Evolutionary conservation across 164 flowering plant genomes (phyloP), one percentile per base, ranked within the genome.

Genomic region (Chloranthus sessilifolius): DNA sequence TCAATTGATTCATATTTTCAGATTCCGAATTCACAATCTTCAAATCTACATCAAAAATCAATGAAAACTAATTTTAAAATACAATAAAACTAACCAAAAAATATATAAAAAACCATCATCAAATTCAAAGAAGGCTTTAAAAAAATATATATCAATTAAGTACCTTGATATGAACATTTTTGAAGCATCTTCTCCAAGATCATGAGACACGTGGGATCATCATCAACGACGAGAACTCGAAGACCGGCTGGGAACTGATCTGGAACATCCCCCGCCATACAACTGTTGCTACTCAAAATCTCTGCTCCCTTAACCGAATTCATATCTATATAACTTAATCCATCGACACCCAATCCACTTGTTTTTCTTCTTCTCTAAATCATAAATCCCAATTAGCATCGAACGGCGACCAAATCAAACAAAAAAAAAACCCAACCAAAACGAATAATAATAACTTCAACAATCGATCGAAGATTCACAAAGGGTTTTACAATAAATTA

Each of bases 131-230:
- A n/a, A n/a, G n/a, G n/a, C n/a, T n/a, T n/a, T n/a, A n/a, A n/a
- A n/a, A n/a, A n/a, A 88, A 85, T n/a, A n/a, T n/a, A n/a, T n/a
- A n/a, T n/a, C n/a, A n/a, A 24, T 14, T 53, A 29, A 12, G 21
- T 22, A 70, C 74, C 74, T 74, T 91, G 86, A 55, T 87, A 91
- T 2, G 73, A 76, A 45, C 98, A 91, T 66, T 83, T 91, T 59
- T 73, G 83, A 50, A 91, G 96, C 98, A 91, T 91, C 79, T 82
- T 91, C 48, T 91, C 96, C 7, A 91, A 78, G 52, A 87, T 83
- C 58, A 74, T 91, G 50, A 91, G 58, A 89, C 98, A 91, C 2
- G 95, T 79, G 4, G 80, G 95, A 65, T 91, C 98, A 60, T 91
- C 98, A 60, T 91, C 98, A 34, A 91, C 98, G 7, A 91, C 96